Conservation (phyloP, 345 rosid genomes). For the Eutrema yunnanense region DNA sequence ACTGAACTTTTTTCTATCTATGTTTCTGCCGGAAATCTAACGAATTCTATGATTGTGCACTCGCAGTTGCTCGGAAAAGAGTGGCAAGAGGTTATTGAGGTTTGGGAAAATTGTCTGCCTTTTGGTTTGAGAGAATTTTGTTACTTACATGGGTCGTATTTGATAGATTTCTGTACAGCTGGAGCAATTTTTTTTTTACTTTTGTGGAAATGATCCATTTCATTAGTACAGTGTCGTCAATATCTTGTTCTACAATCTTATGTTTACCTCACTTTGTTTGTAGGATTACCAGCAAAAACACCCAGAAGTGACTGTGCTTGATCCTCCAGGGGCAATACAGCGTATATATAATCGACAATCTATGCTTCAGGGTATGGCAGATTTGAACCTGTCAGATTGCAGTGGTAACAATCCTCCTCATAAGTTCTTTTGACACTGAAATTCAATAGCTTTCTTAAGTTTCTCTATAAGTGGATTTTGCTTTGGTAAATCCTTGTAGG, state of each 20-base stretch:
- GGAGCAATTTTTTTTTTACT: background rate
- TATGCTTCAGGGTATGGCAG: constrained; percentile 83
- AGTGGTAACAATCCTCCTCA: constrained; percentile 38
- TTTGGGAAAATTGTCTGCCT: constrained; percentile 35
- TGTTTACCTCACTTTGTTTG: constrained; percentile 24
- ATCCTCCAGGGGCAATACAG: constrained; percentile 76
- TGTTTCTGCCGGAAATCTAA: constrained; percentile 27
- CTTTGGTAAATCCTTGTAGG: constrained; percentile 38
- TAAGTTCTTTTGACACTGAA: background rate
- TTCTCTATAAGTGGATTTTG: constrained; percentile 10
- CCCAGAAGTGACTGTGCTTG: constrained; percentile 78
- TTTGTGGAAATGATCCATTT: constrained; percentile 4
- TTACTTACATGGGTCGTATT: background rate
- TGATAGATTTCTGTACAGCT: background rate
- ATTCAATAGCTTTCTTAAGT: background rate
- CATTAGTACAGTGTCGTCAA: background rate
- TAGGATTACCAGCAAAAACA: constrained; percentile 71
- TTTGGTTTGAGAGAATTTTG: background rate
- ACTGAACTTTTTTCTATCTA: background rate
- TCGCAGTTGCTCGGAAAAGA: constrained; percentile 73
- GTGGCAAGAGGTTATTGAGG: constrained; percentile 78
- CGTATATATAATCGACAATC: constrained; percentile 75
- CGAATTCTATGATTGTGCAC: constrained; percentile 21
- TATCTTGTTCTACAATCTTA: constrained; percentile 4
- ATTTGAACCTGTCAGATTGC: constrained; percentile 53